These are phyloP conservation scores for Lasiosphaeris hirsuta DNA, from an alignment of 495 filamentous ascomycete genomes.

Conservation along the genomic window DNA sequence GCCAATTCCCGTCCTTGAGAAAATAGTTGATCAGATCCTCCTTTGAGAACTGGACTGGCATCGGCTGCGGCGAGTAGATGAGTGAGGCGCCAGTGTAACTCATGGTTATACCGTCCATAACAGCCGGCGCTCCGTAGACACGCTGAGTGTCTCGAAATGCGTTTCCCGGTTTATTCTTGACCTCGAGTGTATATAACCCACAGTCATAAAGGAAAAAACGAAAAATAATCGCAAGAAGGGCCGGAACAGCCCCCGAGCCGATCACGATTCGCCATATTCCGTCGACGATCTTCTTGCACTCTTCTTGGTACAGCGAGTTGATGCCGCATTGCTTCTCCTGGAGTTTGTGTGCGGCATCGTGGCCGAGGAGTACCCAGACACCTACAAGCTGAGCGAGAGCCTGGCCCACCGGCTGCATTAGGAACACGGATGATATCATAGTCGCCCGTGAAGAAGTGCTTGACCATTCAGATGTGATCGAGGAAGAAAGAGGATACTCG, in stretches of 20 bases:
- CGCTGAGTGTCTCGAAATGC: slow-evolving; percentile 59
- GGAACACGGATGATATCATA: slow-evolving; percentile 76
- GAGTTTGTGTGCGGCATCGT: slow-evolving; percentile 56
- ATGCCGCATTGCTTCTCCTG: slow-evolving; percentile 46
- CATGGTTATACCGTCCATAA: slow-evolving; percentile 63
- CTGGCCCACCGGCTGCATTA: slow-evolving; percentile 75
- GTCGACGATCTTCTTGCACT: slow-evolving; percentile 65
- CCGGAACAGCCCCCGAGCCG: slow-evolving; percentile 70
- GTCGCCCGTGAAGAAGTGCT: slow-evolving; percentile 72
- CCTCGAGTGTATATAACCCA: slow-evolving; percentile 74
- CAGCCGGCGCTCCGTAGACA: slow-evolving; percentile 46
- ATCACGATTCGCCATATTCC: slow-evolving; percentile 77
- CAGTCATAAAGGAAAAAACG: slow-evolving; percentile 73
- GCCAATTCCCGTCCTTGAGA: slow-evolving; percentile 35
- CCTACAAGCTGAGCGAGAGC: slow-evolving; percentile 65
- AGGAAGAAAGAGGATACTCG: slow-evolving; percentile 70
- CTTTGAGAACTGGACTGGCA: slow-evolving; percentile 29
- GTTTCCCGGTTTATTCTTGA: slow-evolving; percentile 61
- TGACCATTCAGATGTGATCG: slow-evolving; percentile 71
- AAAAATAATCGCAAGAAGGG: slow-evolving; percentile 67
- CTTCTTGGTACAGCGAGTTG: slow-evolving; percentile 49
- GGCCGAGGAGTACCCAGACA: slow-evolving; percentile 63
- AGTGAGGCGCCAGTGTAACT: slow-evolving; percentile 53
- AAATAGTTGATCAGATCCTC: slow-evolving; percentile 31
- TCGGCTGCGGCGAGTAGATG: slow-evolving; percentile 11